These are phyloP conservation scores for Lycium barbarum DNA, from an alignment of 257 asterid genomes.

Conservation along the genomic window DNA sequence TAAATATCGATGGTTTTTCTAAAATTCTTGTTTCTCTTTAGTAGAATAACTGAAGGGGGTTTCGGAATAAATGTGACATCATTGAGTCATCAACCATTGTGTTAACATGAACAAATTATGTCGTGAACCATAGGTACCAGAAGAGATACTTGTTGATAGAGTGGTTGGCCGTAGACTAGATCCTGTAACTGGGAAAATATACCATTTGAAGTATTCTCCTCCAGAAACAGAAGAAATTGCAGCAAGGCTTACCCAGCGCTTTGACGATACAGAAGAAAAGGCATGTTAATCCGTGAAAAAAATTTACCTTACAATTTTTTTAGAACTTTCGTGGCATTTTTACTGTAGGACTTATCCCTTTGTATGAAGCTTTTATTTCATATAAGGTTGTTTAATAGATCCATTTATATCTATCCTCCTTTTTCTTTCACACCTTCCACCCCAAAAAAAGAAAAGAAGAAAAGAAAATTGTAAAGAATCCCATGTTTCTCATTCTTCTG, in stretches of 20 bases:
- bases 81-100: neutral
- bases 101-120: neutral
- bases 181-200: slow-evolving; percentile 91
- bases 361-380: neutral
- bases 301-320: neutral
- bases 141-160: slow-evolving; percentile 90
- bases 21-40: neutral
- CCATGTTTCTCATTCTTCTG: neutral
- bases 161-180: slow-evolving; percentile 98
- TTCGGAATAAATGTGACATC: slow-evolving; percentile 7
- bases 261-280: slow-evolving; percentile 99
- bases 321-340: neutral
- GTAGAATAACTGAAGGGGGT: neutral
- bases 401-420: neutral
- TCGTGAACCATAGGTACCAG: slow-evolving; percentile 68
- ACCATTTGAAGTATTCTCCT: slow-evolving; percentile 92
- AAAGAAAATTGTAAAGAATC: neutral
- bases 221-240: slow-evolving; percentile 96
- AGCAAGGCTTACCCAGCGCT: slow-evolving; percentile 93
- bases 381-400: neutral
- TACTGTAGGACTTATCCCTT: neutral
- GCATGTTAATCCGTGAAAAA: slow-evolving; percentile 39
- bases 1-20: neutral
- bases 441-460: neutral
- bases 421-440: too few species aligned